Evolutionary conservation across 768 basidiomycete species (phyloP).

Genomic region (Phanerochaete carnosa): DNA sequence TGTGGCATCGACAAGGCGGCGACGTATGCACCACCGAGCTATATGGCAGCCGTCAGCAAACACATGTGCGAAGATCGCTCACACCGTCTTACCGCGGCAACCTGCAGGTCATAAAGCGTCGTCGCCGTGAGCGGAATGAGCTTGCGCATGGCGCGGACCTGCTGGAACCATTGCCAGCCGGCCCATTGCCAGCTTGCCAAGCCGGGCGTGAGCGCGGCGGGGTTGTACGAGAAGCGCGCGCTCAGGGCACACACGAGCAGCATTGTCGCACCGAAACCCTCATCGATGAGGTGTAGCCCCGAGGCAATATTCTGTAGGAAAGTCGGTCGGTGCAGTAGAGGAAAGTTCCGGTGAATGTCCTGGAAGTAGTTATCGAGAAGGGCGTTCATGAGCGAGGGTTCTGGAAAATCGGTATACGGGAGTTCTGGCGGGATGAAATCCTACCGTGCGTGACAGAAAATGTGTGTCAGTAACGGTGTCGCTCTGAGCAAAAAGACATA

Average conservation of each 20-base stretch:
- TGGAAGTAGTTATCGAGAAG: constrained; percentile 51
- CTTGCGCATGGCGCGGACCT: constrained; percentile 58
- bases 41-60: not conserved
- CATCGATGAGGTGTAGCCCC: constrained; percentile 38
- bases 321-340: constrained; percentile 45
- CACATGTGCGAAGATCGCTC: not conserved
- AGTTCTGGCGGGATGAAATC: not conserved
- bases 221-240: not conserved
- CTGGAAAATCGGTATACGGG: constrained; percentile 25
- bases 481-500: not conserved
- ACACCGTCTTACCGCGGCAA: constrained; percentile 31
- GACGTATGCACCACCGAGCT: not conserved
- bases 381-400: constrained; percentile 29
- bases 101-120: constrained; percentile 67
- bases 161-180: constrained; percentile 48
- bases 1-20: not conserved
- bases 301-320: constrained; percentile 38
- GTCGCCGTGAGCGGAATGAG: constrained; percentile 42
- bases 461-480: not conserved
- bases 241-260: constrained; percentile 36
- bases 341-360: constrained; percentile 36
- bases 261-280: constrained; percentile 40
- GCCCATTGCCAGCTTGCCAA: constrained; percentile 28
- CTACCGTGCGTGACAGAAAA: not conserved
- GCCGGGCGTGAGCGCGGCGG: constrained; percentile 27